These are phyloP conservation scores for Citrullus mucosospermus DNA, from an alignment of 306 rosid genomes.

Conservation along the genomic window DNA sequence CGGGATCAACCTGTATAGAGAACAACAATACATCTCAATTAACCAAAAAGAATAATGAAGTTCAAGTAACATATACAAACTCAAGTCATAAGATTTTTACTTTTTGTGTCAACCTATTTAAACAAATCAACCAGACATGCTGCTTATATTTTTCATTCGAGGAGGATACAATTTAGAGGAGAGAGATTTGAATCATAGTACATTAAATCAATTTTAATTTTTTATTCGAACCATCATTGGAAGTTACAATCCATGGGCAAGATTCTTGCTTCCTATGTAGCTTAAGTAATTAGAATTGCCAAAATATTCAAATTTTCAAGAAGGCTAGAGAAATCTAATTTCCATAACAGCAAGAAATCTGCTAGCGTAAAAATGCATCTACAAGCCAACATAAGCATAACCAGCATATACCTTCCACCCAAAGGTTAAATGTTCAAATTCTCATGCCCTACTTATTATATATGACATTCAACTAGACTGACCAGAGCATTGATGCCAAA, in stretches of 20 bases:
- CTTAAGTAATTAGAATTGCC: no score
- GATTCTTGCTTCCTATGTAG: no score
- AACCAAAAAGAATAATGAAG: not conserved
- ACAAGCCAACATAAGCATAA: not conserved
- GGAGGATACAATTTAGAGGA: not conserved
- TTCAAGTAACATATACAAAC: not conserved
- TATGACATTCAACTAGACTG: not conserved
- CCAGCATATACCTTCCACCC: no score
- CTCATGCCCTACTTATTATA: no score
- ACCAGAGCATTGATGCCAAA: not conserved
- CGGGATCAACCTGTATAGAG: constrained; percentile 42
- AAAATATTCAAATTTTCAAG: no score
- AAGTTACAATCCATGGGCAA: not conserved
- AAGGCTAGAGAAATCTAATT: no score
- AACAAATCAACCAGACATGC: no score
- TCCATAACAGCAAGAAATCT: not conserved
- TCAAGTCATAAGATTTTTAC: no score
- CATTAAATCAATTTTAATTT: not conserved
- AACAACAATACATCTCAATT: constrained; percentile 1
- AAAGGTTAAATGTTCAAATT: no score
- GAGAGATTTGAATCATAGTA: not conserved
- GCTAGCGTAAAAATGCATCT: not conserved
- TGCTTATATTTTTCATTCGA: not conserved
- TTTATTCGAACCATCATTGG: not conserved
- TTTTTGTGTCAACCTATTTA: no score